These are phyloP conservation scores for Colletotrichum coccodes DNA, from an alignment of 2,329 filamentous ascomycete genomes.

Conservation along the genomic window DNA sequence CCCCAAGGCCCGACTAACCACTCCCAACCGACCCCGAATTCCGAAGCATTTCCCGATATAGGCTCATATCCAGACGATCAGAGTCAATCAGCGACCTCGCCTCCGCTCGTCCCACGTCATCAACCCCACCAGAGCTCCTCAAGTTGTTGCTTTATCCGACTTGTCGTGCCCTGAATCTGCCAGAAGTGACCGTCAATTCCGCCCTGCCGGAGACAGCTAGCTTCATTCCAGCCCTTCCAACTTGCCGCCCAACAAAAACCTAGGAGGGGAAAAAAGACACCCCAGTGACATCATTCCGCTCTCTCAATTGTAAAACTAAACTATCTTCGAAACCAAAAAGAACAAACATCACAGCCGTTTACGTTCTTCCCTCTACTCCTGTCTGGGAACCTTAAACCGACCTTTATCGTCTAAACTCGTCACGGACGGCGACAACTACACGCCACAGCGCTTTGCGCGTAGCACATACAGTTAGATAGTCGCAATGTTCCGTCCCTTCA, in stretches of 20 bases:
- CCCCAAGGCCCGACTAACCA: slow-evolving; percentile 11
- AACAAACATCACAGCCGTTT: not conserved
- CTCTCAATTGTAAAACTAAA: not conserved
- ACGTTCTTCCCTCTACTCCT: not conserved
- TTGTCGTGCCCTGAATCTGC: not conserved
- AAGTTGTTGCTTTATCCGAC: slow-evolving; percentile 6
- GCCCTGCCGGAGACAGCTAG: not conserved
- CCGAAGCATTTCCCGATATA: slow-evolving; percentile 8
- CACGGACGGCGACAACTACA: not conserved
- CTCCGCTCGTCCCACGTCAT: slow-evolving; percentile 21
- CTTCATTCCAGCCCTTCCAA: not conserved
- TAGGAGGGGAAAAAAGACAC: not conserved
- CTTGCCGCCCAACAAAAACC: slow-evolving; percentile 11
- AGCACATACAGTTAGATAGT: not conserved
- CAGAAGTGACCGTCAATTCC: not conserved
- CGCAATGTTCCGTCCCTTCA: slow-evolving; percentile 33
- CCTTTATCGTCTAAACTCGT: not conserved
- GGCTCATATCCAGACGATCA: slow-evolving; percentile 15
- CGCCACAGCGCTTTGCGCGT: not conserved
- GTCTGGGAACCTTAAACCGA: not conserved
- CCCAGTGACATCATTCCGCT: slow-evolving; percentile 21
- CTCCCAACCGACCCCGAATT: slow-evolving; percentile 5
- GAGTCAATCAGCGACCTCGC: slow-evolving; percentile 1
- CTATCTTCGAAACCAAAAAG: not conserved
- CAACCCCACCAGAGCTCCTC: slow-evolving; percentile 17